Base-by-base conservation (phyloP, 2,329 filamentous ascomycete species). In the Onygenales sp. region DNA sequence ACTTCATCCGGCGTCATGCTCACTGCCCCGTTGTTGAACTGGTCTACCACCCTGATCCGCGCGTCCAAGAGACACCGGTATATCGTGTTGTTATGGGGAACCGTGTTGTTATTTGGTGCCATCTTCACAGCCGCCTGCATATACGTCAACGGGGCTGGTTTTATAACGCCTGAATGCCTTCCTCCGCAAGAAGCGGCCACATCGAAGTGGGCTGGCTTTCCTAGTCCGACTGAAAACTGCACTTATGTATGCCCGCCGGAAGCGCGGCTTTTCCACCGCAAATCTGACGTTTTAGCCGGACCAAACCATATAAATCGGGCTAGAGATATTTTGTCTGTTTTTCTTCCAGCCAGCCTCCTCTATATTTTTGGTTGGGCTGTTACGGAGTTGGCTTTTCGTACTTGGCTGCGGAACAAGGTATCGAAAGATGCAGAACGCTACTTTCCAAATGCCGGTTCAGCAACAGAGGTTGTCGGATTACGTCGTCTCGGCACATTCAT, bases 71-170 rank as follows among this genome's bases (percentile, higher is more conserved):
- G 54, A 44, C 21, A 59, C 3, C 36, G 52, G 35, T 53, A 32
- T 5, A 57, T 62, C 27, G 54, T 62, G 55, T 42, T 62, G 27
- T 47, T 53, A 44, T 62, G 60, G 60, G 59, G 59, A 1, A 31
- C 48, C 9, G 45, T 62, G 21, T 54, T 62, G 9, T 53, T 59
- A 14, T 42, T 56, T 10, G 52, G 49, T 14, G 36, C 60, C 33
- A 56, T 61, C 27, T 60, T 62, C 44, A 59, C 59, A 8, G 51
- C 57, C 6, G 43, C 56, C 3, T 48, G 50, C n/a, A 51, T 62
- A 38, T 60, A 59, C 49, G 58, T 57, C 33, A 55, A 55, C 7
- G 42, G 42, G 9, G 33, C 43, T 2, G 27, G 33, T 7, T 31
- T 39, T 11, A 55, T 54, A 14, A 57, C 60, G 21, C 55, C 55